phyloP scores from a whole-genome alignment of 805 yeast genomes.

The Ogataea chonburiensis region DNA sequence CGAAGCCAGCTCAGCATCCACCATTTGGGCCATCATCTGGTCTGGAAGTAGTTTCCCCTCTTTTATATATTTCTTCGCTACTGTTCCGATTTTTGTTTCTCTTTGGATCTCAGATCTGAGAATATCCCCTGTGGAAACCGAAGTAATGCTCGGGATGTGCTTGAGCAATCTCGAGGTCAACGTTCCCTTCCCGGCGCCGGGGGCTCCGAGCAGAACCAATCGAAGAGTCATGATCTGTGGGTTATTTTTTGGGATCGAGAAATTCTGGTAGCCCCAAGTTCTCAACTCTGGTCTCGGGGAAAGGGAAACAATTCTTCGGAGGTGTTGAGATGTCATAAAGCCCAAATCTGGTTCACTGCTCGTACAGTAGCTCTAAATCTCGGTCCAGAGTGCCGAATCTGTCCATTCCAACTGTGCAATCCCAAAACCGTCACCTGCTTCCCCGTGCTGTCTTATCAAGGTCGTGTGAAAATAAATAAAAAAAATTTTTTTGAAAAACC shows the following conservation, averaged over 20 bases:
- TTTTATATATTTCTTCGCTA: slow-evolving; percentile 55
- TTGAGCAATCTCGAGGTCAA: slow-evolving; percentile 66
- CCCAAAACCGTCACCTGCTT: too few relatives aligned
- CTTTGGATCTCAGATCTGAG: slow-evolving; percentile 64
- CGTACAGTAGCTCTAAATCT: too few relatives aligned
- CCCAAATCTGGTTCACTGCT: too few relatives aligned
- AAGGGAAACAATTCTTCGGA: background rate
- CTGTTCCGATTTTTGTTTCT: slow-evolving; percentile 51
- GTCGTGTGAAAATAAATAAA: slow-evolving; percentile 6
- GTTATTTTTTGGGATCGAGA: slow-evolving; percentile 1
- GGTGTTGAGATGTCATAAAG: too few relatives aligned
- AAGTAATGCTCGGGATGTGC: slow-evolving; percentile 47
- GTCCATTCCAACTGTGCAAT: too few relatives aligned
- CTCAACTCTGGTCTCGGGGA: background rate
- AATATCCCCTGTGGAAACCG: slow-evolving; percentile 84
- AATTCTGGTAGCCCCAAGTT: background rate
- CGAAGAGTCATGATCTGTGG: slow-evolving; percentile 47
- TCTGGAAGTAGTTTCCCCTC: slow-evolving; percentile 78
- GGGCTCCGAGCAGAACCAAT: slow-evolving; percentile 81
- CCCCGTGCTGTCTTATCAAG: slow-evolving; percentile 7
- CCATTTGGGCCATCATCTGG: slow-evolving; percentile 55
- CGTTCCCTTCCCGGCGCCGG: slow-evolving; percentile 96
- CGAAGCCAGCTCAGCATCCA: slow-evolving; percentile 47
- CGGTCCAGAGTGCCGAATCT: too few relatives aligned
- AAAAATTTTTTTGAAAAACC: slow-evolving; percentile 10